Evolutionary conservation across 306 rosid species (phyloP).

Genomic region (Quillaja saponaria): DNA sequence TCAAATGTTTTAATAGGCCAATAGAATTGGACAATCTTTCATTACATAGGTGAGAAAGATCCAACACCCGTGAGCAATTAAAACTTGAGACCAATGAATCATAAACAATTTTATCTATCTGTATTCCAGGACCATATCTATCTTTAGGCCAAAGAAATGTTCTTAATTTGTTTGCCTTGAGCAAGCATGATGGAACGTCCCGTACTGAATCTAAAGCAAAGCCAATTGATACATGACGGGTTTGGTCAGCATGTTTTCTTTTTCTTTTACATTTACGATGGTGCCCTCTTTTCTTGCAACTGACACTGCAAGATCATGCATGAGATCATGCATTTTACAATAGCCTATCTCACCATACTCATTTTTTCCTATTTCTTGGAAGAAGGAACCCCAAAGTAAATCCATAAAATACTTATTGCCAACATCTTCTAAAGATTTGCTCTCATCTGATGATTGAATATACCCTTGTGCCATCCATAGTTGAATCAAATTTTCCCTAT

Average conservation of each 20-base stretch:
- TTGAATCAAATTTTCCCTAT: not conserved
- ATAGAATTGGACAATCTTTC: not conserved
- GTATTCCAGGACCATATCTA: no score
- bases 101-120: not conserved
- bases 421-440: slow-evolving; percentile 12
- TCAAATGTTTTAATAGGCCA: not conserved
- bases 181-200: no score
- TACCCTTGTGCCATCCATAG: slow-evolving; percentile 19
- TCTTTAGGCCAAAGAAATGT: no score
- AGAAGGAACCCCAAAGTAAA: slow-evolving; percentile 14
- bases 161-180: no score
- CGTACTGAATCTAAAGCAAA: no score
- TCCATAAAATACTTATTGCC: slow-evolving; percentile 2
- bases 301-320: slow-evolving; percentile 12
- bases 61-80: slow-evolving; percentile 15
- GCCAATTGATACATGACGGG: no score
- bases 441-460: not conserved
- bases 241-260: no score
- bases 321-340: not conserved
- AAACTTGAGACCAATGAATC: not conserved
- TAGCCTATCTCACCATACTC: not conserved
- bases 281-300: slow-evolving; percentile 7
- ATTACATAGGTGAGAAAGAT: slow-evolving; percentile 16
- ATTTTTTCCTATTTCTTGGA: not conserved
- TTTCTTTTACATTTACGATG: no score